These are phyloP conservation scores for Lactifluus pinguis DNA, from an alignment of 768 basidiomycete genomes.

Conservation along the genomic window DNA sequence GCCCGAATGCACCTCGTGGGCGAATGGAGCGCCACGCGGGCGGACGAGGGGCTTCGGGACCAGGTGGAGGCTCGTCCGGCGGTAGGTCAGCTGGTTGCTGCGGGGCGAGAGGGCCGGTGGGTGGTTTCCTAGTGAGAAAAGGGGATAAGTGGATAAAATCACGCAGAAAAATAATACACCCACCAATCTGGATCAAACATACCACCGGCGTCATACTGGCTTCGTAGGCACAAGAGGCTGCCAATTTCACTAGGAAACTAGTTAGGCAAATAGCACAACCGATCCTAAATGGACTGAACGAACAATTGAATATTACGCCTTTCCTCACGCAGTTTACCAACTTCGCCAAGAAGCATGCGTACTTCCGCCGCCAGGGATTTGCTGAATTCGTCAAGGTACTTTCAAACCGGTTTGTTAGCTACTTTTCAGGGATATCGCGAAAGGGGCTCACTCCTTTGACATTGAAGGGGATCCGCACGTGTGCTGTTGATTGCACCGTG, in stretches of 20 bases:
- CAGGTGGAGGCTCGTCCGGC: constrained; percentile 21
- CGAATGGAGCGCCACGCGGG: constrained; percentile 20
- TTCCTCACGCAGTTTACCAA: constrained; percentile 75
- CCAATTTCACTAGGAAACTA: constrained; percentile 57
- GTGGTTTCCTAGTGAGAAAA: constrained; percentile 34
- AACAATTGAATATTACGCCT: constrained; percentile 71
- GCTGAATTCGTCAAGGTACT: constrained; percentile 87
- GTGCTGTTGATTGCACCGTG: constrained; percentile 60
- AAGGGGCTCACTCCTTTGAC: constrained; percentile 59
- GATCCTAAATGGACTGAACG: constrained; percentile 24
- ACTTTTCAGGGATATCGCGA: neutral
- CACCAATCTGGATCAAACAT: constrained; percentile 81
- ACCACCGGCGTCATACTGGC: constrained; percentile 78
- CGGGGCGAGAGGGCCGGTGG: constrained; percentile 26
- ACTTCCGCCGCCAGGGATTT: constrained; percentile 77
- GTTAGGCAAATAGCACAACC: neutral
- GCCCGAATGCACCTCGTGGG: constrained; percentile 15
- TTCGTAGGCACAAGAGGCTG: constrained; percentile 54
- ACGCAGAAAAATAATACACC: neutral
- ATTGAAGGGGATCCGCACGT: constrained; percentile 74
- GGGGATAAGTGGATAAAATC: neutral
- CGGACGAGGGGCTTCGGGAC: constrained; percentile 20
- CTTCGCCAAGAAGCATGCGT: constrained; percentile 73
- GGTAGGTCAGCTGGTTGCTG: constrained; percentile 16
- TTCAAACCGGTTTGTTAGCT: constrained; percentile 1